Evolutionary conservation across 768 basidiomycete species (phyloP).

Genomic region (Erythrobasidium yunnanense): DNA sequence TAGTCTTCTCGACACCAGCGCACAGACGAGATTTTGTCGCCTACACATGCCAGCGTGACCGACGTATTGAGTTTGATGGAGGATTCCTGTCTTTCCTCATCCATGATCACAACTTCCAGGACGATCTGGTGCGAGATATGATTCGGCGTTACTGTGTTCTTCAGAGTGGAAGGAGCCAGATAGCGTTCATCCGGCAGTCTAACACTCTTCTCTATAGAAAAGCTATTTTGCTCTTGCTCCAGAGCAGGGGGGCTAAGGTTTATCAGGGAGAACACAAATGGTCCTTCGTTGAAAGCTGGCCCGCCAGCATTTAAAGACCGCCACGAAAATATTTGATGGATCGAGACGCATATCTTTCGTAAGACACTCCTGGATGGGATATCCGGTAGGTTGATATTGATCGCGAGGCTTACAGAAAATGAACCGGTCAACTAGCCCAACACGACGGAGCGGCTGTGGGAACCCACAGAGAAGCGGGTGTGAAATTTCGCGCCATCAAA

Average conservation of each 20-base stretch:
- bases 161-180: background rate
- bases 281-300: background rate
- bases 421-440: background rate
- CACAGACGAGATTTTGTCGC: background rate
- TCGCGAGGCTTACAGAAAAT: background rate
- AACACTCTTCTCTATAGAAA: background rate
- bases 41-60: background rate
- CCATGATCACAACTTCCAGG: background rate
- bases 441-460: background rate
- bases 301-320: background rate
- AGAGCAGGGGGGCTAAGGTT: background rate
- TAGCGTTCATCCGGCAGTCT: constrained; percentile 3
- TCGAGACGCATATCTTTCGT: background rate
- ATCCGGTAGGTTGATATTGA: background rate
- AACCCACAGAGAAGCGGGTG: background rate
- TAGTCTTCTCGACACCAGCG: background rate
- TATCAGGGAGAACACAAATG: background rate
- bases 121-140: background rate
- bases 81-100: background rate
- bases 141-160: background rate
- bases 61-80: background rate
- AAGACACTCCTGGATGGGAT: background rate
- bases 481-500: background rate
- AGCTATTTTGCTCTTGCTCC: background rate
- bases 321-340: background rate